Conservation (phyloP, 257 asterid species). For the Euphrasia confusa region DNA sequence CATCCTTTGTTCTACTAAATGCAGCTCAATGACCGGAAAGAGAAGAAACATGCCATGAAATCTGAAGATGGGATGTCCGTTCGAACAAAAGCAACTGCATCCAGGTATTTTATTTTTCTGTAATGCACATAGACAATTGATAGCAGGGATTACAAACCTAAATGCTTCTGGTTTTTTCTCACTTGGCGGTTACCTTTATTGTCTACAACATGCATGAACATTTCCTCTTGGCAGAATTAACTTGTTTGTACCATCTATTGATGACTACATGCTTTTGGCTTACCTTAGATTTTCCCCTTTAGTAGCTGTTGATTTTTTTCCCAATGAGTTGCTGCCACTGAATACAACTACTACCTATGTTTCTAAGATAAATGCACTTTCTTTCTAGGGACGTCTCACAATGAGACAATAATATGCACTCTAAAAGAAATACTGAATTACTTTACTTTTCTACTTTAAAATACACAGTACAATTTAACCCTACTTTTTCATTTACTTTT, state of each 20-base stretch:
- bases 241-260: slow-evolving; percentile 6
- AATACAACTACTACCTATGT: neutral
- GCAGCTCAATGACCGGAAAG: slow-evolving; percentile 82
- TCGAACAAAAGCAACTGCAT: slow-evolving; percentile 74
- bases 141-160: neutral
- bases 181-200: neutral
- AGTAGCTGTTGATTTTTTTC: neutral
- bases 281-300: neutral
- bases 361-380: too few species aligned
- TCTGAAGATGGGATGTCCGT: slow-evolving; percentile 54
- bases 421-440: too few species aligned
- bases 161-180: slow-evolving; percentile 6
- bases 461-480: too few species aligned
- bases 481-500: too few species aligned
- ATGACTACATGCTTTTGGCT: slow-evolving; percentile 6
- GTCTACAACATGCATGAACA: neutral
- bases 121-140: slow-evolving; percentile 15
- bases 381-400: too few species aligned
- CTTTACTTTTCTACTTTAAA: too few species aligned
- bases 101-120: slow-evolving; percentile 50
- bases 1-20: slow-evolving; percentile 17
- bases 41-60: slow-evolving; percentile 48
- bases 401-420: too few species aligned
- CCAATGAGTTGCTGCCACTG: neutral
- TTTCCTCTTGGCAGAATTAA: neutral